Base-by-base conservation (phyloP, 805 yeast genomes). In the Sugiyamaella smithiae region DNA sequence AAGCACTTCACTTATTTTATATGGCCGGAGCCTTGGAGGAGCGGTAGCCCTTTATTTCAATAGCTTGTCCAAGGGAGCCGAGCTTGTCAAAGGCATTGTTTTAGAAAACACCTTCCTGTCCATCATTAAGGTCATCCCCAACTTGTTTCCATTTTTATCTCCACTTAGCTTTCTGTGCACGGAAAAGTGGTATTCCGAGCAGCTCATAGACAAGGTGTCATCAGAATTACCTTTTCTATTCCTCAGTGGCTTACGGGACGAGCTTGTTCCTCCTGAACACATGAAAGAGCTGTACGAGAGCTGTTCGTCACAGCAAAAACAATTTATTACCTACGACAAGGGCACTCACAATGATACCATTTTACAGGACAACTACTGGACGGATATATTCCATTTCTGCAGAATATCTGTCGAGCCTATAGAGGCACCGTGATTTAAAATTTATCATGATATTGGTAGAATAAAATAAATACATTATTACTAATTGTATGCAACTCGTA, bases 21-120 rank as follows among this genome's bases (percentile, higher is more conserved):
- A 89, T 62, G 98, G 98, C 1, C 74, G 97, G 43, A 87, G 96
- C 7, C 69, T 91, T 9, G 99, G 99, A 29, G 98, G 98, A 2
- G 99, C 98, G 0, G 96, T 87, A 29, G 88, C 95, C 5, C 77
- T 89, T 16, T 85, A 88, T 67, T 76, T 88, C 46, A 89, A 93
- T 0, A 73, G 88, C 1, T 52, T 59, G 11, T 52, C 63, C 1
- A 74, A 73, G 19, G 77, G 74, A 58, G 70, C 81, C 1, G 58
- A 66, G 1, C 51, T 72, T 25, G 69, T 88, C 11, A 73, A 74
- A 47, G 96, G 84, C 1, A 57, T 90, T 7, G 75, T 93, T 1
- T 65, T 91, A 29, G 99, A 91, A 60, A 91, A 91, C 65, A 88
- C 98, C 0, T 91, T 91, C 54, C 67, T 88, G 45, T 79, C 84